Base-by-base conservation (phyloP, 495 filamentous ascomycete species). In the Pseudotulostoma volvatum region DNA sequence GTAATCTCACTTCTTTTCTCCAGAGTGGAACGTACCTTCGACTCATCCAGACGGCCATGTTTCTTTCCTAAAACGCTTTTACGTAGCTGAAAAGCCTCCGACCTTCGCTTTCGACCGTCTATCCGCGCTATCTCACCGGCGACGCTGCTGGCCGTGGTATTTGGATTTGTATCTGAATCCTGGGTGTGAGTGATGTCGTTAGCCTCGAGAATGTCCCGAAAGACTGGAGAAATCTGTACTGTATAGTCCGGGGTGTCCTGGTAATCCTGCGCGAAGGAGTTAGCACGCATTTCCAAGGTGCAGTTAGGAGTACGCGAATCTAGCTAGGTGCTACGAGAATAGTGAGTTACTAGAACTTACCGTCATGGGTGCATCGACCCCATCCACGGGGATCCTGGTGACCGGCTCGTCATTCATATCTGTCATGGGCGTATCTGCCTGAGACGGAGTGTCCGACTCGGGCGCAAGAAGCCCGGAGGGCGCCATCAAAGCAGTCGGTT, bases 61-160 rank as follows among this genome's bases (percentile, higher is more conserved):
- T 99, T 95, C 64, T 88, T 93, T 46, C 86, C 85, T 49, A 93
- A 80, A 17, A 93, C 78, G 51, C 74, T 92, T 56, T 92, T 81
- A 35, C 88, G 80, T 50, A 94, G 64, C 50, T 84, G 76, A 34
- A 82, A 84, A 32, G 77, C 87, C 50, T 93, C 84, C 31, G 82
- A 77, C 38, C 85, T 74, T 50, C 78, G 73, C 58, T 81, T 85
- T 19, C 90, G 79, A 9, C 87, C 87, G 65, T 96, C 90, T 15
- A 55, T 41, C 15, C 59, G 60, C 16, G 56, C 42, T 21, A 59
- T 54, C 44, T 93, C 84, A 37, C 83, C 86, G 42, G 70, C 75
- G 46, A 88, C 75, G 54, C 84, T 93, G 65, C 80, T 93, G 40
- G 80, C 83, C 30, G 81, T 87, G 4, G 85, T 92, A 44, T 92